Conservation (phyloP, 2,329 filamentous ascomycete genomes). For the Cercospora sesami region DNA sequence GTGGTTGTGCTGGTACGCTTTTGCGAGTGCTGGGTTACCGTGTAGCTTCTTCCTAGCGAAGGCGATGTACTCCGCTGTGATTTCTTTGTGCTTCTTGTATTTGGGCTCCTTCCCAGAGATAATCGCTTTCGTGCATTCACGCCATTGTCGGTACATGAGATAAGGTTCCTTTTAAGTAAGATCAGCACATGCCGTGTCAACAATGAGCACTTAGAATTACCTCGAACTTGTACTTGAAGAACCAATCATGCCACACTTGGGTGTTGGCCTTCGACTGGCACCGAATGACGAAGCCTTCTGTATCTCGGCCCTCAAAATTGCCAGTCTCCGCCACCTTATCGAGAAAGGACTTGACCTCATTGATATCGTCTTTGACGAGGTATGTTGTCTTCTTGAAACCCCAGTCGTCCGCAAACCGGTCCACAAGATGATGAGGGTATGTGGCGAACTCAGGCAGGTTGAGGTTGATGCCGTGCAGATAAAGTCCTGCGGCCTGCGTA, state of each 20-base stretch:
- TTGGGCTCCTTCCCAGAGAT: slow-evolving; percentile 73
- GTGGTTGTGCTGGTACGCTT: slow-evolving; percentile 80
- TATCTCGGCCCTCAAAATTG: slow-evolving; percentile 84
- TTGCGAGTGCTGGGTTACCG: slow-evolving; percentile 65
- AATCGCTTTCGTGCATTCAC: slow-evolving; percentile 89
- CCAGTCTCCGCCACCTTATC: slow-evolving; percentile 85
- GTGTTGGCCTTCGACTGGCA: slow-evolving; percentile 63
- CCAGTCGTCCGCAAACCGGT: slow-evolving; percentile 87
- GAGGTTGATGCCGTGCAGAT: slow-evolving; percentile 93
- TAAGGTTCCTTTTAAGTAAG: slow-evolving; percentile 67
- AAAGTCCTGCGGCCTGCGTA: slow-evolving; percentile 70
- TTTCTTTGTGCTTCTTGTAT: slow-evolving; percentile 81
- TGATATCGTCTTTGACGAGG: slow-evolving; percentile 71
- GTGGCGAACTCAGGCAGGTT: slow-evolving; percentile 92
- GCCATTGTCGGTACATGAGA: slow-evolving; percentile 97
- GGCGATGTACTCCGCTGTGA: slow-evolving; percentile 86
- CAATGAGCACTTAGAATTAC: neutral
- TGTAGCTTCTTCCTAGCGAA: slow-evolving; percentile 76
- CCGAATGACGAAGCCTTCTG: slow-evolving; percentile 94
- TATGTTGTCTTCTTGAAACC: slow-evolving; percentile 89
- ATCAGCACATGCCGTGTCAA: neutral
- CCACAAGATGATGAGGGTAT: slow-evolving; percentile 78
- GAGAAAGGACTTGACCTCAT: slow-evolving; percentile 74
- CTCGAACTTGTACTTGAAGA: slow-evolving; percentile 99
- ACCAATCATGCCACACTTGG: slow-evolving; percentile 79